phyloP scores from a whole-genome alignment of 495 filamentous ascomycete genomes.

The Penicillium subrubescens region DNA sequence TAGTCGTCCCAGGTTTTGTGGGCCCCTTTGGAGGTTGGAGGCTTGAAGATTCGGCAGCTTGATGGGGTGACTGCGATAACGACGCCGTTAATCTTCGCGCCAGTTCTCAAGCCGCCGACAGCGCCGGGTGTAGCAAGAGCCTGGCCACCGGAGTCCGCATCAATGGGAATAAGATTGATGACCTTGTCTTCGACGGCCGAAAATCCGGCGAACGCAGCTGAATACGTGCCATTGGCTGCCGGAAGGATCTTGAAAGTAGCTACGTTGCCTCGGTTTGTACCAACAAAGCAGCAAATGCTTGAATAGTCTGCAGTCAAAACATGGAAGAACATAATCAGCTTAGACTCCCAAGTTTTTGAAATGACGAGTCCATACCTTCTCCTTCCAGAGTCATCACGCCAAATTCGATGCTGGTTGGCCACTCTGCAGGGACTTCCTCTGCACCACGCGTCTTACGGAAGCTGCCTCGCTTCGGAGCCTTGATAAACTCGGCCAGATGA shows the following conservation, averaged over 20 bases:
- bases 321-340: neutral
- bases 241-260: slow-evolving; percentile 90
- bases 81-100: slow-evolving; percentile 70
- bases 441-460: slow-evolving; percentile 58
- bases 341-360: neutral
- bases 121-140: slow-evolving; percentile 73
- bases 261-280: slow-evolving; percentile 80
- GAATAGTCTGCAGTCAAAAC: slow-evolving; percentile 65
- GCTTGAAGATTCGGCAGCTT: slow-evolving; percentile 82
- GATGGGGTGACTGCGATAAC: slow-evolving; percentile 69
- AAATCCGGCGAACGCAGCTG: slow-evolving; percentile 70
- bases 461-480: slow-evolving; percentile 67
- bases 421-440: slow-evolving; percentile 59
- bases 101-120: slow-evolving; percentile 71
- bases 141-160: slow-evolving; percentile 72
- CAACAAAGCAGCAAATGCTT: slow-evolving; percentile 88
- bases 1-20: slow-evolving; percentile 84
- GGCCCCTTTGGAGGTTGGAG: slow-evolving; percentile 80
- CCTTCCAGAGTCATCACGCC: slow-evolving; percentile 90
- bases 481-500: slow-evolving; percentile 65
- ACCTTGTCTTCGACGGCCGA: slow-evolving; percentile 68
- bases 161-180: slow-evolving; percentile 74
- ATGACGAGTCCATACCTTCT: slow-evolving; percentile 55
- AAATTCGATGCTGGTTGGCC: slow-evolving; percentile 80
- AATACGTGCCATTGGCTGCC: slow-evolving; percentile 65